Percentiles rank a stretch among this genome's conserved stretches.
These are phyloP conservation scores for Solanum chilense DNA, from an alignment of 257 asterid genomes.

Conservation along the genomic window DNA sequence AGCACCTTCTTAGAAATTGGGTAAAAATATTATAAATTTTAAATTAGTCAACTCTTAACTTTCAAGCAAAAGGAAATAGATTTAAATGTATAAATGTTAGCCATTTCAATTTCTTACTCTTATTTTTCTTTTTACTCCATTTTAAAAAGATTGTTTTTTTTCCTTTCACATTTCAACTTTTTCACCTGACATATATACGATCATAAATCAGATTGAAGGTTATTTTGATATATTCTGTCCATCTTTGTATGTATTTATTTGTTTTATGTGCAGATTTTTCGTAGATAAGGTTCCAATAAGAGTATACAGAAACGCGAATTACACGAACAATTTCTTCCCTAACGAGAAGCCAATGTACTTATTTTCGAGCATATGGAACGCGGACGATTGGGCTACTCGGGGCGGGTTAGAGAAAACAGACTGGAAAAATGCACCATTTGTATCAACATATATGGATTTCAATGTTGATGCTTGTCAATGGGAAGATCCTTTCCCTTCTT, in stretches of 20 bases:
- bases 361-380: conserved; percentile 95
- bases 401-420: conserved; percentile 94
- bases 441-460: conserved; percentile 72
- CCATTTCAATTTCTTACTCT: too few species aligned
- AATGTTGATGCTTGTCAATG: conserved; percentile 73
- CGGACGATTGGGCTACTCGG: conserved; percentile 94
- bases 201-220: too few species aligned
- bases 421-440: conserved; percentile 85
- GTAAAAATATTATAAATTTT: neutral
- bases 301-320: conserved; percentile 78
- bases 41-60: neutral
- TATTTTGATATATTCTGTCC: neutral
- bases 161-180: too few species aligned
- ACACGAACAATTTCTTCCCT: conserved; percentile 88
- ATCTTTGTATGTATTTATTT: neutral
- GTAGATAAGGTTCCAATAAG: conserved; percentile 70
- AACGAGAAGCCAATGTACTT: conserved; percentile 75
- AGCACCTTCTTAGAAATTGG: neutral
- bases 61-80: neutral
- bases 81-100: too few species aligned
- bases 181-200: too few species aligned
- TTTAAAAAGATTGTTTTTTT: too few species aligned
- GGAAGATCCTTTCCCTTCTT: conserved; percentile 82
- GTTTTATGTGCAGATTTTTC: conserved; percentile 34
- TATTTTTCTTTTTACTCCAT: too few species aligned